Evolutionary conservation across 2,329 filamentous ascomycete genomes (phyloP).

Genomic region (Chaetoscypha palmicola): DNA sequence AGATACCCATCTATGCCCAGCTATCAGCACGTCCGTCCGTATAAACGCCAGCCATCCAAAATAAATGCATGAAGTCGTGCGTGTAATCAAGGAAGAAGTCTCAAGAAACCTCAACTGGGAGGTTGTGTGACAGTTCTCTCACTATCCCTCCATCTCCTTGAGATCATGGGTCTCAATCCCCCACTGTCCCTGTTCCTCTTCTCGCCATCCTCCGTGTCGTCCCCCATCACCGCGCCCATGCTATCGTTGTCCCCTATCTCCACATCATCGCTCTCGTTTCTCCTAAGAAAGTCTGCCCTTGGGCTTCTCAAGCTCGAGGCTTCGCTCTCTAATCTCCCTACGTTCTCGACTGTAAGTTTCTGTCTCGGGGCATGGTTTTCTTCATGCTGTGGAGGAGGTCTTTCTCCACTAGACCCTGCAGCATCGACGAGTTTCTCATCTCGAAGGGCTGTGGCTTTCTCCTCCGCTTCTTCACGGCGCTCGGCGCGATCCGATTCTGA

Average conservation of each 20-base stretch:
- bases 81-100: no score
- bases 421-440: slow-evolving; percentile 45
- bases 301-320: slow-evolving; percentile 2
- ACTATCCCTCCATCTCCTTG: slow-evolving; percentile 14
- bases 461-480: slow-evolving; percentile 43
- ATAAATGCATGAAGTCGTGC: no score
- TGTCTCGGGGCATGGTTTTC: slow-evolving; percentile 29
- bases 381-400: slow-evolving; percentile 7
- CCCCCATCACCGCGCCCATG: neutral
- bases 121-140: slow-evolving; percentile 11
- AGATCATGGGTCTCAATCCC: slow-evolving; percentile 9
- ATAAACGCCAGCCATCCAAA: no score
- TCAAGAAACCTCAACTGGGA: no score
- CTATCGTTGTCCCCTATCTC: slow-evolving; percentile 6
- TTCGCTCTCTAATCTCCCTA: slow-evolving; percentile 40
- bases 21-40: no score
- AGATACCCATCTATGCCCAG: no score
- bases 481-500: slow-evolving; percentile 39
- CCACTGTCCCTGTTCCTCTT: slow-evolving; percentile 3
- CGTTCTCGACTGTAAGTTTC: slow-evolving; percentile 47
- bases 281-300: neutral
- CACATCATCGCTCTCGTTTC: neutral
- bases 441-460: slow-evolving; percentile 45
- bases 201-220: neutral
- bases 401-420: slow-evolving; percentile 26